Evolutionary conservation across 2,329 filamentous ascomycete genomes (phyloP), one percentile per base, ranked within the genome.

Genomic region (Apiospora kogelbergensis): DNA sequence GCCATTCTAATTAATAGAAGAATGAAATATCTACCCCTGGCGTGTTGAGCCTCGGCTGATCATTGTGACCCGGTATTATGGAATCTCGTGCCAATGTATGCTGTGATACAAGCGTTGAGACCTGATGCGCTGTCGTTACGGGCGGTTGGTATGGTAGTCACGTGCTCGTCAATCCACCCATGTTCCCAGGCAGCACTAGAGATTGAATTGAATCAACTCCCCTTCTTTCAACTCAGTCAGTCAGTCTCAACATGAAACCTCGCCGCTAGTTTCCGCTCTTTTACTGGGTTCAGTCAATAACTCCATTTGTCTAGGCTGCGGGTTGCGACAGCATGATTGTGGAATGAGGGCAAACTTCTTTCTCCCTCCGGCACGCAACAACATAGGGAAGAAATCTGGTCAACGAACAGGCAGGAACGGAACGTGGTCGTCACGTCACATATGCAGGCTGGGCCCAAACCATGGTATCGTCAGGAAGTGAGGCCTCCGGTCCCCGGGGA

Each of bases 1-100:
- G 48, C n/a, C 17, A 60, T 60, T 60, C 53, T 60, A 60, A n/a
- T 60, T 37, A 60, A 60, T 33, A 60, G 53, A 57, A 33, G 26
- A 57, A 33, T 37, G 48, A 33, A 57, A 57, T n/a, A n/a, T n/a
- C n/a, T n/a, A n/a, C n/a, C n/a, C n/a, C 33, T 33, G 33, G 7
- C 7, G 33, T 33, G 33, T 33, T 3, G 33, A 3, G 7, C 4
- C 33, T 33, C 33, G 7, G 3, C 33, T 33, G 33, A 33, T 33
- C 7, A 33, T n/a, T n/a, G 33, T 33, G 33, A 33, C 33, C 7
- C 33, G 33, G 7, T 33, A 7, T 33, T 3, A 33, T 33, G 7
- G 7, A 33, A 33, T 4, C 33, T 33, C n/a, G 33, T 33, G 33
- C 33, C 33, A 33, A 33, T 33, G 4, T 4, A 33, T 3, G 7